Base-by-base conservation (phyloP, 2,329 filamentous ascomycete genomes). In the Pseudocercospora fijiensis region DNA sequence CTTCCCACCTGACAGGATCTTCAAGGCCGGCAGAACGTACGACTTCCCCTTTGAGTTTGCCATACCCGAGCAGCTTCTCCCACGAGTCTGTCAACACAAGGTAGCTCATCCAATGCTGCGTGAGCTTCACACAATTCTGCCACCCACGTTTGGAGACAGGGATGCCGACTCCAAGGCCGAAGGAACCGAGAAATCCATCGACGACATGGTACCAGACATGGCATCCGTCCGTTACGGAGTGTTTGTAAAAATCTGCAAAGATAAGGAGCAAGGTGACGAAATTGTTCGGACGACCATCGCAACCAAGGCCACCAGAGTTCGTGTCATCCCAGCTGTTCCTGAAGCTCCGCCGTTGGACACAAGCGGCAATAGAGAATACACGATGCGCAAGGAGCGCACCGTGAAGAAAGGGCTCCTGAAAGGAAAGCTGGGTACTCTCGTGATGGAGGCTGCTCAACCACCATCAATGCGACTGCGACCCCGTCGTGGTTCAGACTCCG, bases 181-280 rank as follows among this genome's bases (percentile, higher is more conserved):
- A 80, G 52, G 80, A 79, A 24, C 79, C 81, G 43, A 47, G 24
- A 65, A 82, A 33, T 73, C 85, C 18, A 77, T 85, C 45, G 86
- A 89, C 70, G 87, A 89, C 68, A 78, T 88, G 72, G 79, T 84
- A 1, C 87, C 87, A 0, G 81, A 86, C 8, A 88, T 89, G 86
- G 78, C 81, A 33, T 84, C 81, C 71, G 83, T 89, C 52, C 77
- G 78, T 1, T 90, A 89, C 69, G 79, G 78, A 1, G 78, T 89
- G 62, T 74, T 74, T 45, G 74, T 70, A n/a, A 67, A 69, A 33
- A 64, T 77, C 45, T 69, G 63, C 7, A 71, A 69, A 62, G 81
- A 80, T 10, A 79, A 78, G 33, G 72, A 86, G 20, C 71, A 77
- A 9, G 74, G 78, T 30, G 66, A 77, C 58, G 77, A 80, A n/a